Conservation (phyloP, 2,329 filamentous ascomycete species). For the Aspergillus transmontanensis region DNA sequence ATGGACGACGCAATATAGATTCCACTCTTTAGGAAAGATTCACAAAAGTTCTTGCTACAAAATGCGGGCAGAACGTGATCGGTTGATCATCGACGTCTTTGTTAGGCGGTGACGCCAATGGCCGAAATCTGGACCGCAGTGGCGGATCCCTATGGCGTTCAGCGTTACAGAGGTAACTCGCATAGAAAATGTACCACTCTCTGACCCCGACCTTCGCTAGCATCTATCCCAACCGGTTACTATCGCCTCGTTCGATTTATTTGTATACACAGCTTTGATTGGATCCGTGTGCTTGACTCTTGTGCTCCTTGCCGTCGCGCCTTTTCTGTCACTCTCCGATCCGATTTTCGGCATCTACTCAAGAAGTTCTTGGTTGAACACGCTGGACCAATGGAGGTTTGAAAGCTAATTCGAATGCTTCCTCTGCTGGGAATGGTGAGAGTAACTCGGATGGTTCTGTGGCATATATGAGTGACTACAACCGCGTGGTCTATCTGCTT, state of each 20-base stretch:
- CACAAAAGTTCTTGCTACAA: not conserved
- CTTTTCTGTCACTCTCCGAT: not conserved
- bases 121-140: slow-evolving; percentile 14
- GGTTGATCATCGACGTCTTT: not conserved
- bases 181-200: slow-evolving; percentile 1
- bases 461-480: slow-evolving; percentile 18
- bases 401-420: not conserved
- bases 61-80: not conserved
- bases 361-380: not conserved
- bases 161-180: not conserved
- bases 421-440: slow-evolving; percentile 9
- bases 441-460: slow-evolving; percentile 15
- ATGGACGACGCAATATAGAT: not conserved
- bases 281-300: not conserved
- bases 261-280: not conserved
- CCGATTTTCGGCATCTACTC: slow-evolving; percentile 11
- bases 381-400: slow-evolving; percentile 13
- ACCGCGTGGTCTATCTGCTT: slow-evolving; percentile 15
- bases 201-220: not conserved
- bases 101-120: slow-evolving; percentile 11
- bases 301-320: not conserved
- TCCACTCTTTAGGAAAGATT: not conserved
- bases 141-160: slow-evolving; percentile 3
- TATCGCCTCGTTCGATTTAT: not conserved
- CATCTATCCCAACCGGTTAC: not conserved